Percentiles rank a stretch among this genome's conserved stretches.
Evolutionary conservation across 192 early-diverging fungal genomes (phyloP).

Genomic region (Backusella westeae): DNA sequence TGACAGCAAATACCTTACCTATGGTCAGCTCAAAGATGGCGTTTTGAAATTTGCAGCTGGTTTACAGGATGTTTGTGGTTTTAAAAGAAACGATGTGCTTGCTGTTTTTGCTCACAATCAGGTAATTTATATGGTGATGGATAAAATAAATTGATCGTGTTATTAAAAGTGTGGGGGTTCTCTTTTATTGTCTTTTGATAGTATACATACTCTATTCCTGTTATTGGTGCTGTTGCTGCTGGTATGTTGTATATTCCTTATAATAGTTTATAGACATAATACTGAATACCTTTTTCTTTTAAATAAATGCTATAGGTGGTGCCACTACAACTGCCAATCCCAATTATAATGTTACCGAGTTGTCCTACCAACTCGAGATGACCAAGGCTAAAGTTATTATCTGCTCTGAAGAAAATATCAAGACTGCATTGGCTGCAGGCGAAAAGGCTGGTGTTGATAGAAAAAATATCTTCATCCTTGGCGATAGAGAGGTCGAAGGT

Average conservation of each 20-base stretch:
- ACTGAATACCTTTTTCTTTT: background rate
- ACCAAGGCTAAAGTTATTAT: conserved; percentile 69
- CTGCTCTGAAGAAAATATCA: conserved; percentile 32
- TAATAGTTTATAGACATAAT: background rate
- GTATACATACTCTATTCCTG: conserved; percentile 33
- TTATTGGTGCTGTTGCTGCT: conserved; percentile 39
- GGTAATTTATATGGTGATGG: conserved; percentile 17
- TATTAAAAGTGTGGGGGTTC: background rate
- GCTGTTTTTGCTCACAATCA: conserved; percentile 31
- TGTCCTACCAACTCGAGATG: conserved; percentile 71
- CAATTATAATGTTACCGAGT: conserved; percentile 71
- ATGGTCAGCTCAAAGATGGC: conserved; percentile 30
- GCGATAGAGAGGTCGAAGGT: conserved; percentile 13
- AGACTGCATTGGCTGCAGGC: conserved; percentile 28
- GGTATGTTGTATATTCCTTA: conserved; percentile 29
- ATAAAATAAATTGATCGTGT: background rate
- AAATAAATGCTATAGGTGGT: conserved; percentile 44
- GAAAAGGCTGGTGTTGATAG: conserved; percentile 8
- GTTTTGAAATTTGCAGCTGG: conserved; percentile 28
- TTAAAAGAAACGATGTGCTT: conserved; percentile 27
- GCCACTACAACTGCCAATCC: conserved; percentile 79
- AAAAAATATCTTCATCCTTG: conserved; percentile 32
- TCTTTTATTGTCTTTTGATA: background rate
- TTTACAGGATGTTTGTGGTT: conserved; percentile 27
- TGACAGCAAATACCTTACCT: conserved; percentile 31